Percentiles rank a stretch among this genome's conserved stretches.
phyloP scores from a whole-genome alignment of 352 stramenopile species.

The Pythium folliculosum region DNA sequence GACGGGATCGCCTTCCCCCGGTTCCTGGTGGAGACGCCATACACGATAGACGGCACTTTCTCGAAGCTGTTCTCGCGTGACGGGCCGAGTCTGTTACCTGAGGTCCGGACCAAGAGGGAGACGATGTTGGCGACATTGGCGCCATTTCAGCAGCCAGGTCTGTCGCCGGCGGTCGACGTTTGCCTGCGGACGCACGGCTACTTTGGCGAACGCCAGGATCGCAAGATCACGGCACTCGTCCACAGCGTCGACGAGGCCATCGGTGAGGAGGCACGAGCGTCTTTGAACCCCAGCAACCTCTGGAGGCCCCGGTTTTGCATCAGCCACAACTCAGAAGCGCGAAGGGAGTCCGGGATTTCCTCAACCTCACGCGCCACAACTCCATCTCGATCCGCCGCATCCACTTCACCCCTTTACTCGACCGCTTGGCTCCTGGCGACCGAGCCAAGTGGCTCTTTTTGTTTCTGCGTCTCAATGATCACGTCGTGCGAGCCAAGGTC shows the following conservation, averaged over 20 bases:
- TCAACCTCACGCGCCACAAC: too few species aligned
- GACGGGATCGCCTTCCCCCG: not conserved
- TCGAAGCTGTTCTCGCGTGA: not conserved
- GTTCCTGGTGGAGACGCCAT: slow-evolving; percentile 1
- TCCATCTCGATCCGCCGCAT: too few species aligned
- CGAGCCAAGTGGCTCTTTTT: not conserved
- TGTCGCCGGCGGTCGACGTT: not conserved
- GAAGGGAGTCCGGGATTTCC: too few species aligned
- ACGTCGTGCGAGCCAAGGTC: not conserved
- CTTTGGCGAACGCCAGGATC: not conserved
- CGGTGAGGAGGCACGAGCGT: too few species aligned
- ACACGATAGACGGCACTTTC: too few species aligned
- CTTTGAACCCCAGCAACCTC: too few species aligned
- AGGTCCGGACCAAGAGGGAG: not conserved
- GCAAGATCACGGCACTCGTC: not conserved
- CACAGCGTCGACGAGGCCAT: not conserved
- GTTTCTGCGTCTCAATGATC: not conserved
- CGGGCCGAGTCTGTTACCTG: not conserved
- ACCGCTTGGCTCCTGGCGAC: too few species aligned
- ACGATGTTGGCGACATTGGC: not conserved
- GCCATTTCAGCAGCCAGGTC: too few species aligned
- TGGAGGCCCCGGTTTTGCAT: too few species aligned
- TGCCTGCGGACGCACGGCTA: not conserved
- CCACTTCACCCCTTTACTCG: too few species aligned
- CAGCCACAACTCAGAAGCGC: too few species aligned